Percentiles rank a stretch among this genome's conserved stretches.
Conservation (phyloP, 768 basidiomycete species). For the Rhodotorula toruloides region DNA sequence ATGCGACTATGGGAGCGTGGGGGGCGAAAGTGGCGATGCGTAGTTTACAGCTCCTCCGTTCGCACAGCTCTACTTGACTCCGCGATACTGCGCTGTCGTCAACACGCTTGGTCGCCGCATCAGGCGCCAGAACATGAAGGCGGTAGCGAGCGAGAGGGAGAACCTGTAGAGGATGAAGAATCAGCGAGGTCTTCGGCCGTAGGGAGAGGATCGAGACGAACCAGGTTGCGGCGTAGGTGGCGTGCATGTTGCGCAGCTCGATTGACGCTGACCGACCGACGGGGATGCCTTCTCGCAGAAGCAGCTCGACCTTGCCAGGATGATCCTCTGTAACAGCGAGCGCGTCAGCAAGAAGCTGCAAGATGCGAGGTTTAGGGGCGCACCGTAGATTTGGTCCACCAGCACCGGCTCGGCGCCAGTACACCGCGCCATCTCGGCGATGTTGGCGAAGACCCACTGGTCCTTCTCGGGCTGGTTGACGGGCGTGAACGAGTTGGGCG, state of each 20-base stretch:
- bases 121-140: slow-evolving; percentile 61
- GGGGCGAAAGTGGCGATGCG: no score
- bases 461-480: slow-evolving; percentile 73
- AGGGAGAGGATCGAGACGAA: slow-evolving; percentile 43
- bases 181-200: background rate
- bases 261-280: slow-evolving; percentile 75
- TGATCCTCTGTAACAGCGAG: slow-evolving; percentile 58
- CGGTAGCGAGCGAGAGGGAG: slow-evolving; percentile 76
- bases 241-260: slow-evolving; percentile 86
- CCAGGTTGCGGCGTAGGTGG: slow-evolving; percentile 95
- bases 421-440: slow-evolving; percentile 68
- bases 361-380: background rate
- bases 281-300: slow-evolving; percentile 67
- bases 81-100: slow-evolving; percentile 7
- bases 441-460: slow-evolving; percentile 89
- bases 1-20: no score
- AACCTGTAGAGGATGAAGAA: slow-evolving; percentile 84
- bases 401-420: slow-evolving; percentile 68
- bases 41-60: no score
- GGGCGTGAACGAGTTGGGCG: slow-evolving; percentile 75
- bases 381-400: slow-evolving; percentile 73
- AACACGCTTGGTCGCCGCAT: slow-evolving; percentile 15
- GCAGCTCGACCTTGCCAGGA: slow-evolving; percentile 62
- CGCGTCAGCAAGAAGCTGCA: background rate
- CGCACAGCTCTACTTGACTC: slow-evolving; percentile 7